A percentile compares a stretch with the other conserved stretches of the same genome.
phyloP scores from a whole-genome alignment of 352 stramenopile species.

The Plasmopara muralis region DNA sequence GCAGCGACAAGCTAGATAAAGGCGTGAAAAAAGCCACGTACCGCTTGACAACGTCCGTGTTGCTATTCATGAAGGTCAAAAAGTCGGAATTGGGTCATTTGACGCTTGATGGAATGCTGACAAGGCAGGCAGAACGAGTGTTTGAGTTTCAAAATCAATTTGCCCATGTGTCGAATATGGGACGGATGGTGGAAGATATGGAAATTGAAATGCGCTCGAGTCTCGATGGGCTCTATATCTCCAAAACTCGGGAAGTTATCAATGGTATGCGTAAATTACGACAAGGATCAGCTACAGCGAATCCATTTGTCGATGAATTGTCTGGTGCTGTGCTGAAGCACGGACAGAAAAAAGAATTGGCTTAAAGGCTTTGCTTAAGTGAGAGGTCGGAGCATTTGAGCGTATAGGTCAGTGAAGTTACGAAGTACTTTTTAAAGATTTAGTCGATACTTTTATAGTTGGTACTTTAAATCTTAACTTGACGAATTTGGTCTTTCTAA shows the following conservation, averaged over 20 bases:
- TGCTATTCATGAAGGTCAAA: constrained; percentile 88
- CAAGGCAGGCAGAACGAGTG: constrained; percentile 72
- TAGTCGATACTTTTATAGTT: too few species aligned
- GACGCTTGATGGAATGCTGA: constrained; percentile 88
- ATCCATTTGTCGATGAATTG: constrained; percentile 74
- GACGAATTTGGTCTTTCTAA: too few species aligned
- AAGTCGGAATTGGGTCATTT: constrained; percentile 71
- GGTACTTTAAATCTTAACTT: too few species aligned
- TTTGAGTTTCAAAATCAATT: constrained; percentile 70
- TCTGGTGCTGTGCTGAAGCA: constrained; percentile 66
- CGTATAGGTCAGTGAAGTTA: too few species aligned
- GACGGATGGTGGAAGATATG: constrained; percentile 94
- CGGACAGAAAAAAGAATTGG: constrained; percentile 45
- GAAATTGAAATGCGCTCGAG: constrained; percentile 92
- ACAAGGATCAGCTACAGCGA: constrained; percentile 43
- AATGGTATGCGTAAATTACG: constrained; percentile 88
- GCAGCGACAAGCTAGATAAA: constrained; percentile 19
- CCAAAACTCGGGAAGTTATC: constrained; percentile 92
- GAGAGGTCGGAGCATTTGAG: too few species aligned
- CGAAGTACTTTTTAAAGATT: too few species aligned
- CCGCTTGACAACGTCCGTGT: constrained; percentile 90
- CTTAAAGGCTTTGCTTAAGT: constrained; percentile 4
- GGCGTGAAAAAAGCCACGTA: constrained; percentile 75
- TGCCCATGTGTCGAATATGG: constrained; percentile 92
- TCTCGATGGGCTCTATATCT: constrained; percentile 92